Base-by-base conservation (phyloP, 2,329 filamentous ascomycete genomes). In the Aphanocladium album region DNA sequence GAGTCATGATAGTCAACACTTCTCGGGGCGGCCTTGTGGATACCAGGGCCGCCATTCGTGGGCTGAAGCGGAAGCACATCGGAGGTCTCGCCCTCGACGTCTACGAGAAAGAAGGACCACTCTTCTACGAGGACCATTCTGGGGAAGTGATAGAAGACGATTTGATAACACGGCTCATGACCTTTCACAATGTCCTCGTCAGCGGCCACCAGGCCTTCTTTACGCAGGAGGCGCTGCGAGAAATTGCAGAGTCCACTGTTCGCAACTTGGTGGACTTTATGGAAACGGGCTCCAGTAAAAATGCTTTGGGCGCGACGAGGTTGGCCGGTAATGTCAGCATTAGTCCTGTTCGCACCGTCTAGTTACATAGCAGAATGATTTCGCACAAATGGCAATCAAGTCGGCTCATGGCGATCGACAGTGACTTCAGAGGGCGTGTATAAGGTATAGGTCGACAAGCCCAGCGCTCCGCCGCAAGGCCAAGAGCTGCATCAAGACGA, bases 171-270 rank as follows among this genome's bases (percentile, higher is more conserved):
- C 80, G 86, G 5, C 72, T 89, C 63, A 83, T 86, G 73, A 88
- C 85, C 0, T 89, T 89, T 66, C 86, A 81, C 62, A 89, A 89
- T 64, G 86, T 88, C 3, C 70, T 89, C 49, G 74, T 89, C 62
- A 86, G 82, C 64, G 86, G 86, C 0, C 87, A 89, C 66, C 87
- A 89, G 74, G 87, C 84, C 1, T 89, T 89, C 73, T 87, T 89
- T 66, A 89, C 86, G 5, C 74, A 81, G 37, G 86, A 89, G 72
- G 87, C 87, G 1, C 72, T 89, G 53, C 74, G 75, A 8, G 85
- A 88, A 72, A 89, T 89, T 66, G 80, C 86, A 1, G 79, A 81
- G 50, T 81, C 77, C 57, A 88, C 85, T 1, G 66, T 88, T 62
- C 71, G 74, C 60, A 89, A 88, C 68, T 67, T 87, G 3, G 74